Conservation (phyloP, 1,284 basidiomycete species). For the Fistulinella cinereoalba region DNA sequence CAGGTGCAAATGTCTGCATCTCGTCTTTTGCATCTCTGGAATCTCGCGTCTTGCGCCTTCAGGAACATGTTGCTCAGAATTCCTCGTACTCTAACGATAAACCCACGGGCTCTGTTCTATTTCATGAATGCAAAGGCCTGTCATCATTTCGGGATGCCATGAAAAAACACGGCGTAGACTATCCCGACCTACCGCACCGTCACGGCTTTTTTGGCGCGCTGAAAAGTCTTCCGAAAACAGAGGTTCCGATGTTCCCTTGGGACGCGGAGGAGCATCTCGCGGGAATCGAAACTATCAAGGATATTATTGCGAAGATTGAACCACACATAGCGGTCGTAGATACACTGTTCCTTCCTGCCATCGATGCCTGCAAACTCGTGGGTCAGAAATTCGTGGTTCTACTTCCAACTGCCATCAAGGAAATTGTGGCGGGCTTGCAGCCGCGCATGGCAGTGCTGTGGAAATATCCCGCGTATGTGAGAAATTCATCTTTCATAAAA, state of each 20-base stretch:
- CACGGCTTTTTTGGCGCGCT: not conserved
- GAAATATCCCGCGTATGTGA: conserved; percentile 4
- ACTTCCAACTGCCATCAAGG: not conserved
- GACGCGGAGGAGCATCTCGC: not conserved
- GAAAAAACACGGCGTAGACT: not conserved
- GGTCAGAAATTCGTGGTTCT: not conserved
- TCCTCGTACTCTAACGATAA: not conserved
- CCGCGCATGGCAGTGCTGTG: not conserved
- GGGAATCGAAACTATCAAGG: not conserved
- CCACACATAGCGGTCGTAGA: not conserved
- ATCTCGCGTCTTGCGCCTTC: not conserved
- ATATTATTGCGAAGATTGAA: not conserved
- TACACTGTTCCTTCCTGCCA: not conserved
- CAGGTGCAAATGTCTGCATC: not conserved
- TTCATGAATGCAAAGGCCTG: not conserved
- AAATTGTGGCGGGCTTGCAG: not conserved
- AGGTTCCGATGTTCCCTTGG: not conserved
- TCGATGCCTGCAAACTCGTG: conserved; percentile 2
- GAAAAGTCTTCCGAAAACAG: not conserved
- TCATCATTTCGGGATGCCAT: not conserved
- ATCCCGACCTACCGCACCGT: not conserved
- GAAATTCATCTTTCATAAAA: not conserved
- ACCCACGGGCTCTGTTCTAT: not conserved
- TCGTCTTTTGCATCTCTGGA: not conserved
- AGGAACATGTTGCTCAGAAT: not conserved